These are phyloP conservation scores for Punica granatum DNA, from an alignment of 345 rosid genomes.

Conservation along the genomic window DNA sequence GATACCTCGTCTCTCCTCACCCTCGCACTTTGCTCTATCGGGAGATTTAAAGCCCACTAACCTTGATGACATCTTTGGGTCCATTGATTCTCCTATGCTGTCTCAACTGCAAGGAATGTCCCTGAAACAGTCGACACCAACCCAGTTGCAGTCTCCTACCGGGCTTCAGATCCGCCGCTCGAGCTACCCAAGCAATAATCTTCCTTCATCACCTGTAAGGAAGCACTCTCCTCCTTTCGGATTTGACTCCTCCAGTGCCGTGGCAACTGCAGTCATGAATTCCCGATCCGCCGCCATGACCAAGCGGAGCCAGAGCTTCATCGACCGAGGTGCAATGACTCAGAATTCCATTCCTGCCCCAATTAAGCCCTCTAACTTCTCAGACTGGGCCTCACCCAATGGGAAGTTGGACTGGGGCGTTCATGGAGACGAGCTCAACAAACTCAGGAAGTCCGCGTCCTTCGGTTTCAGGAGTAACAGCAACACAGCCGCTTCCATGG, in stretches of 20 bases:
- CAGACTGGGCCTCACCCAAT: constrained; percentile 69
- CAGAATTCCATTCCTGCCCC: constrained; percentile 36
- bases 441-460: constrained; percentile 74
- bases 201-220: constrained; percentile 52
- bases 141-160: constrained; percentile 61
- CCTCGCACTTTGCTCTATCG: constrained; percentile 35
- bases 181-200: constrained; percentile 37
- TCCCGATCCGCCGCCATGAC: constrained; percentile 85
- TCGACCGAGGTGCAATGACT: constrained; percentile 50
- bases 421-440: constrained; percentile 79
- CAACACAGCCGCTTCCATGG: constrained; percentile 15
- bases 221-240: constrained; percentile 44
- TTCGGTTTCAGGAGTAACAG: constrained; percentile 57
- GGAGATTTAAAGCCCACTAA: constrained; percentile 46
- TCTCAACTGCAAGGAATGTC: constrained; percentile 44
- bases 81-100: constrained; percentile 47
- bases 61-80: constrained; percentile 59
- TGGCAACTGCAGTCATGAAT: constrained; percentile 84
- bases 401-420: constrained; percentile 91
- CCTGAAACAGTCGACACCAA: constrained; percentile 29
- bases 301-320: constrained; percentile 81
- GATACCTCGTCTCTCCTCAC: constrained; percentile 57
- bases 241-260: constrained; percentile 77
- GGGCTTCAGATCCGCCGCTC: constrained; percentile 59
- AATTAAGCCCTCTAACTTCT: constrained; percentile 46